Base-by-base conservation (phyloP, 768 basidiomycete species). In the Phylloporus arenicola region DNA sequence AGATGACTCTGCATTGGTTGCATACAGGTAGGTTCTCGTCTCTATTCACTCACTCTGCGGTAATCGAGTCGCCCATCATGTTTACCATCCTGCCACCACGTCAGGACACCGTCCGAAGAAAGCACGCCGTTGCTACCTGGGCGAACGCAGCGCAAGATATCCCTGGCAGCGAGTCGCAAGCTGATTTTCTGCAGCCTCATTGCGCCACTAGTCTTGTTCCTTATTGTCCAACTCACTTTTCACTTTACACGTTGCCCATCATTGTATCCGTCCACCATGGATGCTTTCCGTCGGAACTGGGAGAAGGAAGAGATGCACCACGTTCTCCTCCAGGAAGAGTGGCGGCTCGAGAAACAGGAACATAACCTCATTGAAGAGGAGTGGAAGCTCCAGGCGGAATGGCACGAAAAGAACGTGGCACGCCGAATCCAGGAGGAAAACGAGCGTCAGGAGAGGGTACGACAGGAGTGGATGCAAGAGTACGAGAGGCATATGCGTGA, bases 381-480 rank as follows among this genome's bases (percentile, higher is more conserved):
- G 6, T 61, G 59, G 60, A 38, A 55, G 6, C 30, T 50, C 3
- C 24, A 61, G n/a, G 19, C 3, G 5, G 47, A 60, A 29, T 47
- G 39, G 49, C 56, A 60, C 29, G 47, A 55, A 9, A 43, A 24
- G 17, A 31, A 17, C 9, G 47, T 51, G 8, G 52, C 14, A 5
- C 53, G 38, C 10, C 35, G 31, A 20, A 41, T 47, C 2, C 45
- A 8, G 1, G 48, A 57, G 20, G 59, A 60, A n/a, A 33, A 50
- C 29, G 45, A 47, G 10, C 55, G 48, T 4, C 51, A 43, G 25
- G 47, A 48, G 33, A 46, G 24, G 38, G 48, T 42, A 14, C 48
- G 40, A 16, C 3, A 10, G 27, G 40, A 37, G 10, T 57, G 56
- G 56, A 43, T 19, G 3, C 19, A 33, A 17, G 59, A 59, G 38